Evolutionary conservation across 169 alveolate species (phyloP), one percentile per base, ranked within the genome.

Genomic region (Condylostoma magnum): DNA sequence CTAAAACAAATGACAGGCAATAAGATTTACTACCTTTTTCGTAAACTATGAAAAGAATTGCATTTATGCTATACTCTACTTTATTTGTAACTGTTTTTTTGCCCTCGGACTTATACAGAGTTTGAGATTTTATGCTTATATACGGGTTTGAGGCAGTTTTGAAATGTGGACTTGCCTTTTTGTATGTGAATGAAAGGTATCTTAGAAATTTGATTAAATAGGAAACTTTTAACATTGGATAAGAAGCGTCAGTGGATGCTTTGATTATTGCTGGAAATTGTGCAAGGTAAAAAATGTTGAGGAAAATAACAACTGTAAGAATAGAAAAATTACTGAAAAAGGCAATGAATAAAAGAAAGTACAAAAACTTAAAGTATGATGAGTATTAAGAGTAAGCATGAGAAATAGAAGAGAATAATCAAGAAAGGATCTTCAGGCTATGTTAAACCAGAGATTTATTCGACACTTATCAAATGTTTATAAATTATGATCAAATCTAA

Each of bases 121-220:
- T 63, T 12, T 63, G 73, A 25, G 73, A 63, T 44, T 22, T 20
- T 12, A 43, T 63, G 34, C 43, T 63, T 6, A 41, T 63, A 6
- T 33, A 63, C 22, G 73, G 73, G 20, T 63, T 63, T 43, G 73
- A 63, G 25, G 18, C 22, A 28, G 34, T 63, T 44, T 34, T 12
- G 22, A 63, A 44, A 41, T 18, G 38, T 28, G 54, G 36, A 0
- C 34, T 63, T 1, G 60, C 57, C 25, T 4, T 63, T 0, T 37
- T 63, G 6, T 27, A 25, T 25, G n/a, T 43, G 8, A n/a, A 63
- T 28, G 58, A 63, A 44, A 63, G 31, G 3, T 18, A 20, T 37
- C 18, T 63, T 10, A 63, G 18, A 12, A 37, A 63, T 4, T 15
- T 28, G 15, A 63, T 63, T 28, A 63, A 63, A 44, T 3, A n/a